Evolutionary conservation across 2,329 filamentous ascomycete genomes (phyloP).

Genomic region (Fusarium sp.): DNA sequence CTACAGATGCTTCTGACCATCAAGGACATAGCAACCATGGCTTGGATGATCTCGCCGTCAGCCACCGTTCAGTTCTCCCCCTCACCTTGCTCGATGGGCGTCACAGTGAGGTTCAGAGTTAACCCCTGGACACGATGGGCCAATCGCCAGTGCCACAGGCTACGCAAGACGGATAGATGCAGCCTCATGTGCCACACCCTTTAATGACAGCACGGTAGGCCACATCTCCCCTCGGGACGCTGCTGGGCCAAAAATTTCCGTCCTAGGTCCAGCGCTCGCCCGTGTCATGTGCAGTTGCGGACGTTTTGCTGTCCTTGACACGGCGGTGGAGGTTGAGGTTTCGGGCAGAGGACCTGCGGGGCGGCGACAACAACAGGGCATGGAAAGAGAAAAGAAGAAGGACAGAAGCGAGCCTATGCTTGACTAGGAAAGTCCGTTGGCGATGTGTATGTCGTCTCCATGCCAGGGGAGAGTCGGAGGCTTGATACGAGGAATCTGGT

Average conservation of each 20-base stretch:
- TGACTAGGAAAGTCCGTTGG: conserved; percentile 13
- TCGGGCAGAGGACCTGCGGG: conserved; percentile 13
- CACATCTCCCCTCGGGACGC: conserved; percentile 37
- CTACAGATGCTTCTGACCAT: conserved; percentile 25
- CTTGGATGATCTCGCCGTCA: conserved; percentile 27
- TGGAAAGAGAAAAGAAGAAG: conserved; percentile 1
- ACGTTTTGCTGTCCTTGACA: conserved; percentile 12
- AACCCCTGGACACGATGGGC: conserved; percentile 19
- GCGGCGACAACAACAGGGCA: conserved; percentile 13
- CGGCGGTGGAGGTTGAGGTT: conserved; percentile 1
- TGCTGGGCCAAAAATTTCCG: conserved; percentile 40
- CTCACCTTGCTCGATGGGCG: conserved; percentile 18
- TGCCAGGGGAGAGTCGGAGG: not conserved
- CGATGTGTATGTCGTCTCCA: conserved; percentile 13
- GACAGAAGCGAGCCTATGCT: conserved; percentile 18
- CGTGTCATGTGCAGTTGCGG: conserved; percentile 24
- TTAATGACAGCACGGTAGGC: conserved; percentile 41
- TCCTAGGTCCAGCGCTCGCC: conserved; percentile 26
- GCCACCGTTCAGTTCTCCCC: conserved; percentile 12
- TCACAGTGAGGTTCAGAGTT: conserved; percentile 22
- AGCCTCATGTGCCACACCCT: conserved; percentile 32
- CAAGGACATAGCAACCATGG: conserved; percentile 9
- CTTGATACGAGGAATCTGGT: conserved; percentile 13
- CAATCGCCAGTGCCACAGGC: conserved; percentile 33
- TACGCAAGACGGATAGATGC: conserved; percentile 28